A percentile compares a stretch with the other conserved stretches of the same genome.
phyloP scores from a whole-genome alignment of 495 filamentous ascomycete species.

The Xylaria nigripes region DNA sequence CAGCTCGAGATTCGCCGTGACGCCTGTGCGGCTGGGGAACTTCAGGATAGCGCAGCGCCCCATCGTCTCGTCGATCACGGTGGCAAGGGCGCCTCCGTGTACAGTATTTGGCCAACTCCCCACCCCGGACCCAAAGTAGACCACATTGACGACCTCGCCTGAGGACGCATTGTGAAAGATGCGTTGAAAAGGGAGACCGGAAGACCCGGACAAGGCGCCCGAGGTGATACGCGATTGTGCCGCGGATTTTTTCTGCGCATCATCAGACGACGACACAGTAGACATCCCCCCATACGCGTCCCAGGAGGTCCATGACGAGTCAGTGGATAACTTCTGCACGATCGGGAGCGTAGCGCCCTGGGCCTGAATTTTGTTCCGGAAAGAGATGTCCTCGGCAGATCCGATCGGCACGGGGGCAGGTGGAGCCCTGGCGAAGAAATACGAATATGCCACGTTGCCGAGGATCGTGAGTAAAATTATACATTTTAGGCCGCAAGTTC shows the following conservation, averaged over 20 bases:
- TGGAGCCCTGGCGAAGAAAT: constrained; percentile 30
- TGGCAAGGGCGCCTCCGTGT: constrained; percentile 68
- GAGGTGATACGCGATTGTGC: constrained; percentile 33
- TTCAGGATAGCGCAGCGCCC: constrained; percentile 43
- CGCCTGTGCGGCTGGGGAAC: constrained; percentile 38
- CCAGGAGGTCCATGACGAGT: constrained; percentile 47
- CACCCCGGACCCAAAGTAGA: constrained; percentile 55
- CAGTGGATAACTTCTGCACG: constrained; percentile 42
- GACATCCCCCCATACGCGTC: constrained; percentile 49
- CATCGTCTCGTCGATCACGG: constrained; percentile 60
- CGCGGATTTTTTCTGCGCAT: neutral
- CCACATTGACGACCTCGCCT: constrained; percentile 40
- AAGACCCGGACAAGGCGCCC: constrained; percentile 34
- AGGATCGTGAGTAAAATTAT: constrained; percentile 35
- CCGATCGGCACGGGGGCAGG: constrained; percentile 25
- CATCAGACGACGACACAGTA: constrained; percentile 5
- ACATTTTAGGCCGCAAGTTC: constrained; percentile 6
- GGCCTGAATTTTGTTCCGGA: constrained; percentile 19
- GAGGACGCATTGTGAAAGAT: constrained; percentile 34
- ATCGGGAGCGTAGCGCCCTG: constrained; percentile 40
- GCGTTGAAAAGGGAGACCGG: constrained; percentile 44
- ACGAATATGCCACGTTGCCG: constrained; percentile 28
- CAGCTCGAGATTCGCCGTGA: constrained; percentile 59
- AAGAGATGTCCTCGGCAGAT: constrained; percentile 27
- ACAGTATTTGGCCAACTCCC: constrained; percentile 69